These are phyloP conservation scores for Saccharomycodes ludwigii DNA, from an alignment of 805 yeast genomes.

Conservation along the genomic window DNA sequence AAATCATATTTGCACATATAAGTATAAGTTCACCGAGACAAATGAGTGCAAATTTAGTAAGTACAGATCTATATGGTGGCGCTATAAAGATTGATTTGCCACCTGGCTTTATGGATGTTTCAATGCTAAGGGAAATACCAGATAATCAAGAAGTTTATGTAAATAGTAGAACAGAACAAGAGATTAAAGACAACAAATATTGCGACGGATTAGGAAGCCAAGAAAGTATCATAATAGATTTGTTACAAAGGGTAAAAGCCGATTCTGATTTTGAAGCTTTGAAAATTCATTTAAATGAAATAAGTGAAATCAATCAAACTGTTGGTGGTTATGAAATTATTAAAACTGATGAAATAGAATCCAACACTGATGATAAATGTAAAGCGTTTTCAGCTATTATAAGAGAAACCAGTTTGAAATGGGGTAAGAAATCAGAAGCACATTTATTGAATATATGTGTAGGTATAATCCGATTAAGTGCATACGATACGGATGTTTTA, in stretches of 20 bases:
- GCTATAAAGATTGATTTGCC: constrained; percentile 57
- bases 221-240: constrained; percentile 51
- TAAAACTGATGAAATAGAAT: constrained; percentile 5
- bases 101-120: constrained; percentile 55
- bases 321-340: background rate
- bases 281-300: constrained; percentile 42
- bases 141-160: constrained; percentile 91
- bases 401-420: constrained; percentile 20
- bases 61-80: constrained; percentile 63
- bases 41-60: background rate
- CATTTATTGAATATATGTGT: constrained; percentile 29
- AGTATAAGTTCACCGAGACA: background rate
- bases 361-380: too few relatives aligned
- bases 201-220: constrained; percentile 29
- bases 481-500: constrained; percentile 47
- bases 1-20: background rate
- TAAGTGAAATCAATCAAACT: constrained; percentile 20
- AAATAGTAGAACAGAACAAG: constrained; percentile 22
- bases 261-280: constrained; percentile 30
- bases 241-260: constrained; percentile 39
- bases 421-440: constrained; percentile 29
- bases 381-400: background rate
- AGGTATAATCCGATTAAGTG: constrained; percentile 42
- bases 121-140: constrained; percentile 70
- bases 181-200: constrained; percentile 19